Evolutionary conservation across 2,329 filamentous ascomycete species (phyloP), one percentile per base, ranked within the genome.

Genomic region (Ophiostoma sp.): DNA sequence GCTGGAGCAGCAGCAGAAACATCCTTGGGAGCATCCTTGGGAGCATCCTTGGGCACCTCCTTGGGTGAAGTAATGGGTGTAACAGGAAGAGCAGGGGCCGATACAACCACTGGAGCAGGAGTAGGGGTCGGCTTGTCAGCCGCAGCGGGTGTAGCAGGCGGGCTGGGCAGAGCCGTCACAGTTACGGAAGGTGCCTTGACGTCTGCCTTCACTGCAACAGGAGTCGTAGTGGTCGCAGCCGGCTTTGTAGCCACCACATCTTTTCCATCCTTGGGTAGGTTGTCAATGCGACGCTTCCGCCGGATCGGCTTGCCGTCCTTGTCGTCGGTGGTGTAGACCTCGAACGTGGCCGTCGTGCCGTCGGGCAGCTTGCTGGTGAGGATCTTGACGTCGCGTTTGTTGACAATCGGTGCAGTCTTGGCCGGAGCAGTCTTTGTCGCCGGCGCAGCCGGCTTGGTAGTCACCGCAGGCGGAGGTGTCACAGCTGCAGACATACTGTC

Each of bases 311-410:
- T 69, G 42, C 64, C 64, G 25, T 69, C 64, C 25, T 69, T 36
- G 39, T 69, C 63, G 22, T 68, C 42, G 6, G 42, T 69, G 15
- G 42, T 69, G 42, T 31, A 69, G 22, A 69, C 42, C 39, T 69
- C 64, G 19, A 52, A 52, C 1, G 31, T 36, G 12, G 42, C 64
- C 11, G 39, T 50, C 0, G 42, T 69, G 45, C 64, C 64, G 25
- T 69, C 42, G 36, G 64, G 64, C 15, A 50, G 25, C 28, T n/a
- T 36, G 12, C 17, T 33, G 5, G 64, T 28, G 22, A 69, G 22
- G 19, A 69, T 50, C 45, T 69, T 69, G 42, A 52, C 50, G 15
- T 69, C 64, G 2, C 64, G 39, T 42, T 69, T 69, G 42, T 69
- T 50, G 64, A n/a, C 42, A 48, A 31, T 22, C 3, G 63, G 63